Conservation (phyloP, 2,329 filamentous ascomycete species). For the Juglanconis sp. region DNA sequence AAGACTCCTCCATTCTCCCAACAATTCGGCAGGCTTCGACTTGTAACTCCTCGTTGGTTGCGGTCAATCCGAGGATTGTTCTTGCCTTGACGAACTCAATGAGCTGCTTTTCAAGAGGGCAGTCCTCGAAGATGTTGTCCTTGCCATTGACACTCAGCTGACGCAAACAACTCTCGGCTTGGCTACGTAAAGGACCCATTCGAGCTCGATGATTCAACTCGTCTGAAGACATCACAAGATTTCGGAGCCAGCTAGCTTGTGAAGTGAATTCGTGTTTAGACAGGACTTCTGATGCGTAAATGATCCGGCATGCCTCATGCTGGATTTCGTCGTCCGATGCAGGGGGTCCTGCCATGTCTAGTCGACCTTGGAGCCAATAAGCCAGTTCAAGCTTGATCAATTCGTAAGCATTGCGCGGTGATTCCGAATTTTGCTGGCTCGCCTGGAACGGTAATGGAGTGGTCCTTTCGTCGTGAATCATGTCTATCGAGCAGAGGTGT, state of each 20-base stretch:
- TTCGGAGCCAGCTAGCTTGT: conserved; percentile 52
- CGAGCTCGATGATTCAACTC: conserved; percentile 41
- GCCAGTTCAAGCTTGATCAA: conserved; percentile 56
- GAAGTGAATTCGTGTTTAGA: conserved; percentile 38
- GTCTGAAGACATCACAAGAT: conserved; percentile 52
- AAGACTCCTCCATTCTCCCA: conserved; percentile 52
- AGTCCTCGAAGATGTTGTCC: conserved; percentile 54
- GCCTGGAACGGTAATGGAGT: conserved; percentile 53
- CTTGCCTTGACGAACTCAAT: conserved; percentile 51
- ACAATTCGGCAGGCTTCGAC: conserved; percentile 57
- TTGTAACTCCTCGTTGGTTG: conserved; percentile 59
- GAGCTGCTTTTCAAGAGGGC: conserved; percentile 53
- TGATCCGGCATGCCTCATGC: conserved; percentile 56
- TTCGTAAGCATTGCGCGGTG: conserved; percentile 58
- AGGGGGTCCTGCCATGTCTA: conserved; percentile 35
- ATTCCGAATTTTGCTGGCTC: conserved; percentile 39
- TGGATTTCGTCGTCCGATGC: conserved; percentile 53
- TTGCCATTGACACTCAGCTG: conserved; percentile 56
- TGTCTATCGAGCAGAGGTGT: conserved; percentile 39
- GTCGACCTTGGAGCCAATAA: conserved; percentile 46
- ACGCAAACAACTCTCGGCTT: conserved; percentile 45
- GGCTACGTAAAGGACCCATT: conserved; percentile 45
- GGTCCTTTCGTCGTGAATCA: conserved; percentile 62
- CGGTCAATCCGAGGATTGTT: conserved; percentile 53
- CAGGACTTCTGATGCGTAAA: conserved; percentile 51